Conservation (phyloP, 2,329 filamentous ascomycete genomes). For the Trichoderma endophyticum region DNA sequence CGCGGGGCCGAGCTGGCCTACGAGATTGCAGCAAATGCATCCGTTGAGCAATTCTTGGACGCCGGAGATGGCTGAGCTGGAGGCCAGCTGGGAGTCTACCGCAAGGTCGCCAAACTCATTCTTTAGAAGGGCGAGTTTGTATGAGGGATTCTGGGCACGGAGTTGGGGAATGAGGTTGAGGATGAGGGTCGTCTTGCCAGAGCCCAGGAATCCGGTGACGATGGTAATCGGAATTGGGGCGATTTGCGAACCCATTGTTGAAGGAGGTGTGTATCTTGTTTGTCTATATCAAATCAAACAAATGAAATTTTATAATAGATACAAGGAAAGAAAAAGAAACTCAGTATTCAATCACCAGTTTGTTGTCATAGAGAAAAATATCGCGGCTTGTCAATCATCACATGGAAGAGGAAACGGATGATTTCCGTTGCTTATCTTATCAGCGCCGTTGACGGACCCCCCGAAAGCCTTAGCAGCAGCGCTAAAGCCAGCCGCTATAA, state of each 20-base stretch:
- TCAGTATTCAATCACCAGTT: background rate
- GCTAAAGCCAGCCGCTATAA: background rate
- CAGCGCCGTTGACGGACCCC: background rate
- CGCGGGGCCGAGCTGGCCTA: conserved; percentile 82
- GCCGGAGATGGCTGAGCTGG: conserved; percentile 77
- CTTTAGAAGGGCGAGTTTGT: conserved; percentile 91
- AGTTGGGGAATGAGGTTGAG: conserved; percentile 93
- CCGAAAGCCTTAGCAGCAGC: background rate
- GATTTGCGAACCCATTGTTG: conserved; percentile 53
- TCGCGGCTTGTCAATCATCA: conserved; percentile 7
- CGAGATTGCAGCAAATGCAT: conserved; percentile 98
- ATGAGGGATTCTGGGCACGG: conserved; percentile 63
- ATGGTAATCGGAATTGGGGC: conserved; percentile 85
- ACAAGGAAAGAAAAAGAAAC: background rate
- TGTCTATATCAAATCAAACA: background rate
- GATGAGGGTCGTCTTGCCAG: conserved; percentile 93
- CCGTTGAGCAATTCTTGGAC: conserved; percentile 93
- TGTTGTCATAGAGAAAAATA: background rate
- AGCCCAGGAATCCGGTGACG: conserved; percentile 92
- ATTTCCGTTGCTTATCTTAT: conserved; percentile 12
- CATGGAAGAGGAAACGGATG: background rate
- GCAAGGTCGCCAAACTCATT: conserved; percentile 97
- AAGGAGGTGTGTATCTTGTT: background rate
- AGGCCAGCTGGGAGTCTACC: conserved; percentile 87
- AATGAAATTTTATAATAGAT: background rate